phyloP scores from a whole-genome alignment of 2,329 filamentous ascomycete genomes.

The Elsinoe perseae region DNA sequence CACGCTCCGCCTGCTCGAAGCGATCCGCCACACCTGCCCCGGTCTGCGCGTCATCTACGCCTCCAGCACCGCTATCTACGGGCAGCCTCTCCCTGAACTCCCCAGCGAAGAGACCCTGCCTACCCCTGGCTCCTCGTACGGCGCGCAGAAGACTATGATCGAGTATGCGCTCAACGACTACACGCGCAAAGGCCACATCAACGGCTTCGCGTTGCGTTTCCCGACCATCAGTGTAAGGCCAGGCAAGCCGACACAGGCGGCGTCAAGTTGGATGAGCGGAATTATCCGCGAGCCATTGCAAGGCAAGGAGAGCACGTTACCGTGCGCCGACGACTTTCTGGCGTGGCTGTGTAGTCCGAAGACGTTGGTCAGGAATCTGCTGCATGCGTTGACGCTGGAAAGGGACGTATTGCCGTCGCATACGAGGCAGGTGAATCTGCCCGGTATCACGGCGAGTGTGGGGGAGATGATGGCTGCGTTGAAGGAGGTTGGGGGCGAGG shows the following conservation, averaged over 20 bases:
- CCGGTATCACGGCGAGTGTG: conserved; percentile 48
- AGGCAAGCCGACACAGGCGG: conserved; percentile 45
- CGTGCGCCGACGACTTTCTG: conserved; percentile 45
- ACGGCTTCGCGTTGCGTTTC: conserved; percentile 40
- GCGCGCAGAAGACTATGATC: conserved; percentile 44
- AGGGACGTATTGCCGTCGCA: conserved; percentile 43
- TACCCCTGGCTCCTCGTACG: conserved; percentile 43
- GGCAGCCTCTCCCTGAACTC: conserved; percentile 36
- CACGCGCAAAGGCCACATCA: conserved; percentile 43
- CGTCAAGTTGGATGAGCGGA: conserved; percentile 45
- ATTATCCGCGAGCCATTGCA: conserved; percentile 49
- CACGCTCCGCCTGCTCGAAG: conserved; percentile 42
- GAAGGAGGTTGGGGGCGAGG: conserved; percentile 47
- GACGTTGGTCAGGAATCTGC: conserved; percentile 47
- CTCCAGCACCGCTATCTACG: conserved; percentile 45
- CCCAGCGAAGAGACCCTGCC: conserved; percentile 41
- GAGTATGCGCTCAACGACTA: conserved; percentile 47
- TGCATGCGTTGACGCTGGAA: conserved; percentile 45
- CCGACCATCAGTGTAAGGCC: conserved; percentile 47
- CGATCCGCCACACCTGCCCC: conserved; percentile 38
- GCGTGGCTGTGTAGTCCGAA: conserved; percentile 52
- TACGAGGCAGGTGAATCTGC: conserved; percentile 47
- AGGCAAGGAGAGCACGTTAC: conserved; percentile 44
- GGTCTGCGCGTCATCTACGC: conserved; percentile 44
- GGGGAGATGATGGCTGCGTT: conserved; percentile 51